These are phyloP conservation scores for Pythium rishiriense DNA, from an alignment of 352 stramenopile species.

Conservation along the genomic window DNA sequence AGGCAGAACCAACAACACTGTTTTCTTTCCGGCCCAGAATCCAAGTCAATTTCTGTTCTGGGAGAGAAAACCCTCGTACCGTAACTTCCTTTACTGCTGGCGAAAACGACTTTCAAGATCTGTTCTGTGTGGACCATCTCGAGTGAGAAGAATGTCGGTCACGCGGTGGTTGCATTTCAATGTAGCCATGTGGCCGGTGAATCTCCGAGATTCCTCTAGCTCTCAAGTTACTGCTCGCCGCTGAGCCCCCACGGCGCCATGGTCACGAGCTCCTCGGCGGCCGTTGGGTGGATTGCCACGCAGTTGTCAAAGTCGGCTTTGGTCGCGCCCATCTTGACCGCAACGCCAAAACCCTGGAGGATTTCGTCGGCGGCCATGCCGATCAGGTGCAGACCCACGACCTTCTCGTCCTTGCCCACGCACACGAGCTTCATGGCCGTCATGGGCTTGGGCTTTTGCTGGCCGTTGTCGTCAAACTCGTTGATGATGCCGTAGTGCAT, in stretches of 20 bases:
- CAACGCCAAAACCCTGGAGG: constrained; percentile 98
- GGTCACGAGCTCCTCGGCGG: constrained; percentile 97
- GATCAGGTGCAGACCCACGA: constrained; percentile 97
- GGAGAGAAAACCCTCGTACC: not conserved
- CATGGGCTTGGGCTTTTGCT: constrained; percentile 90
- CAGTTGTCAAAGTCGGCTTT: constrained; percentile 97
- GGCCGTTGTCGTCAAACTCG: constrained; percentile 65
- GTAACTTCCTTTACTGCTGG: not conserved
- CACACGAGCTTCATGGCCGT: constrained; percentile 96
- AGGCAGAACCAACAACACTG: not conserved
- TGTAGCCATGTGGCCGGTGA: constrained; percentile 21
- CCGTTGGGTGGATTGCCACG: constrained; percentile 96
- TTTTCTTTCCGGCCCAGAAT: not conserved
- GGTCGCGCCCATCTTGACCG: constrained; percentile 98
- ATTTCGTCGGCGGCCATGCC: constrained; percentile 97
- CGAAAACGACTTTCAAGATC: not conserved
- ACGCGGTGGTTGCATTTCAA: not conserved
- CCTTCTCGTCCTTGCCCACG: constrained; percentile 82
- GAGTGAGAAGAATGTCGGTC: constrained; percentile 10
- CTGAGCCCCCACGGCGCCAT: constrained; percentile 65
- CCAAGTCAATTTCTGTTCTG: not conserved
- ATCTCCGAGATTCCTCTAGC: constrained; percentile 25
- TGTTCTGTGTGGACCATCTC: not conserved
- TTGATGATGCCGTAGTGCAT: constrained; percentile 92
- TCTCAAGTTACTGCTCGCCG: constrained; percentile 11